A percentile compares a stretch with the other conserved stretches of the same genome.
phyloP scores from a whole-genome alignment of 2,329 filamentous ascomycete species.

The Epichloe sylvatica region DNA sequence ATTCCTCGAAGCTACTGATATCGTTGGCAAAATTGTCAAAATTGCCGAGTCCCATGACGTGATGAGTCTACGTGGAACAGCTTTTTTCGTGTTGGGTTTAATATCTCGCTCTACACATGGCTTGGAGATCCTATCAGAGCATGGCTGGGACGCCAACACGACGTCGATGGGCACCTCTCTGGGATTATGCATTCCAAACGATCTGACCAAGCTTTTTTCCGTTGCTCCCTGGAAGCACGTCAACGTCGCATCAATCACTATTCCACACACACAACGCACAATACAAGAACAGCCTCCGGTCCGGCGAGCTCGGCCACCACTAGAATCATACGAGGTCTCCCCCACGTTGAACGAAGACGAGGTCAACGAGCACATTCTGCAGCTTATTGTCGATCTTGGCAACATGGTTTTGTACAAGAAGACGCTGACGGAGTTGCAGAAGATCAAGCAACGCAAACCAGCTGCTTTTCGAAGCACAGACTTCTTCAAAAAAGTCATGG shows the following conservation, averaged over 20 bases:
- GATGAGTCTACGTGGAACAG: constrained; percentile 85
- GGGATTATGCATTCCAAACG: constrained; percentile 72
- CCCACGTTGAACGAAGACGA: constrained; percentile 42
- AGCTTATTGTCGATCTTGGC: constrained; percentile 73
- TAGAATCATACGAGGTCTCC: constrained; percentile 27
- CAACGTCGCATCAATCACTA: constrained; percentile 30
- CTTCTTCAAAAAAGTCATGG: constrained; percentile 76
- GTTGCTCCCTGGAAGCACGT: constrained; percentile 46
- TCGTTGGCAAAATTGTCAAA: constrained; percentile 72
- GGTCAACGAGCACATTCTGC: constrained; percentile 67
- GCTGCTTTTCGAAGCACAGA: constrained; percentile 60
- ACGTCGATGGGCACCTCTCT: constrained; percentile 70
- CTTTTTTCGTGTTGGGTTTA: constrained; percentile 81
- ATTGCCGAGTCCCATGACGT: constrained; percentile 83
- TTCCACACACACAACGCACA: constrained; percentile 40
- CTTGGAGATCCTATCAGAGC: constrained; percentile 75
- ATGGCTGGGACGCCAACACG: constrained; percentile 86
- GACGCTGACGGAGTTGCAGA: constrained; percentile 65
- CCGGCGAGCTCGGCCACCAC: constrained; percentile 26
- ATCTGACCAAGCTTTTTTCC: constrained; percentile 67
- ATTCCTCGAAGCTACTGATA: constrained; percentile 80
- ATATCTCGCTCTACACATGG: constrained; percentile 88
- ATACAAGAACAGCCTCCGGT: constrained; percentile 30
- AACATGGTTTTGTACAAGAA: constrained; percentile 89
- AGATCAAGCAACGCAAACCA: constrained; percentile 64